phyloP scores from a whole-genome alignment of 2,329 filamentous ascomycete species.

The Trichoderma polysporum region DNA sequence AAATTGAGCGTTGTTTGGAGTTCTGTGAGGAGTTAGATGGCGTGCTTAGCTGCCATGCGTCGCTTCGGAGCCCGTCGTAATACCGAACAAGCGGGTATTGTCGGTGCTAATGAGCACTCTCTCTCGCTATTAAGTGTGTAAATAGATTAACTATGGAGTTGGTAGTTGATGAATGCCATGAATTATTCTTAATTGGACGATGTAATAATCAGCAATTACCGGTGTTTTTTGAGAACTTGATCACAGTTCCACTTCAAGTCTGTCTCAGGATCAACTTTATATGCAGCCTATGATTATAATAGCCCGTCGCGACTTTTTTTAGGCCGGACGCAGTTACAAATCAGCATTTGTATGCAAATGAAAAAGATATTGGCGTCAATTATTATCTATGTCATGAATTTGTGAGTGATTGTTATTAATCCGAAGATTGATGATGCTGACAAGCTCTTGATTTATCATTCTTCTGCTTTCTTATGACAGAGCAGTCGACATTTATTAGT shows the following conservation, averaged over 20 bases:
- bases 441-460: background rate
- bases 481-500: background rate
- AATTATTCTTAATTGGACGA: background rate
- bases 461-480: background rate
- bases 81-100: constrained; percentile 8
- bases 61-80: background rate
- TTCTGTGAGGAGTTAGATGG: constrained; percentile 1
- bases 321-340: background rate
- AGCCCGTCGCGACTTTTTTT: background rate
- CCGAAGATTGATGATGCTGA: background rate
- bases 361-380: background rate
- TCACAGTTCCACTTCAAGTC: background rate
- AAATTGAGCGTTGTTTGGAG: background rate
- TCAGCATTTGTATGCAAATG: background rate
- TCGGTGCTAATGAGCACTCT: background rate
- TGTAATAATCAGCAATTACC: background rate
- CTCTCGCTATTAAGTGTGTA: background rate
- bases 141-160: background rate
- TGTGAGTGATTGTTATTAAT: background rate
- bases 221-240: background rate
- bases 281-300: background rate
- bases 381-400: background rate
- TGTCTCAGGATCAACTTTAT: background rate
- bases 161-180: background rate
- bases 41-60: background rate